Percentiles rank a stretch among this genome's conserved stretches.
phyloP scores from a whole-genome alignment of 2,329 filamentous ascomycete species.

The Alternaria viburni region DNA sequence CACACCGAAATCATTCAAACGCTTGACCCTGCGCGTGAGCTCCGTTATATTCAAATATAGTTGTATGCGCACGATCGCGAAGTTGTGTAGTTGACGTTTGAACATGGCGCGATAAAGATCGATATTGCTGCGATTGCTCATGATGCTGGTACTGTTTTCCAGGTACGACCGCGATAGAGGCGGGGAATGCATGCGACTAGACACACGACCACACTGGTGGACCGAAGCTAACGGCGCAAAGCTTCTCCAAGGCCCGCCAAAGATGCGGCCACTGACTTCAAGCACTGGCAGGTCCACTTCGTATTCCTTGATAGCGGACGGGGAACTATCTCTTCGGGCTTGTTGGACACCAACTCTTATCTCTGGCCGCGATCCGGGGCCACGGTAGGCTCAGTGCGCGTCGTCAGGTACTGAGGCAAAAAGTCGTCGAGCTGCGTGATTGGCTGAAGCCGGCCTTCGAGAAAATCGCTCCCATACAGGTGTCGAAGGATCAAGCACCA shows the following conservation, averaged over 20 bases:
- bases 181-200: neutral
- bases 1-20: neutral
- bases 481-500: constrained; percentile 24
- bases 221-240: constrained; percentile 20
- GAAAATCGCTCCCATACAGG: neutral
- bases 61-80: neutral
- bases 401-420: neutral
- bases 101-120: neutral
- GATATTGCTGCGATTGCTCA: neutral
- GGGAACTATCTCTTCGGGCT: neutral
- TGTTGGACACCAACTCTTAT: neutral
- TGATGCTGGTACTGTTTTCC: neutral
- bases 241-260: constrained; percentile 27
- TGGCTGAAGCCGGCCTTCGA: neutral
- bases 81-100: neutral
- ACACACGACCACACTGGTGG: constrained; percentile 7
- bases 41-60: neutral
- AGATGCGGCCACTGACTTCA: constrained; percentile 10
- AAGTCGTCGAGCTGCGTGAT: neutral
- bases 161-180: constrained; percentile 4
- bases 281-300: constrained; percentile 9
- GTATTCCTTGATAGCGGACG: constrained; percentile 1
- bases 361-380: neutral
- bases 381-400: constrained; percentile 3
- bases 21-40: neutral